phyloP scores from a whole-genome alignment of 345 rosid genomes.

The Dipteronia dyeriana region DNA sequence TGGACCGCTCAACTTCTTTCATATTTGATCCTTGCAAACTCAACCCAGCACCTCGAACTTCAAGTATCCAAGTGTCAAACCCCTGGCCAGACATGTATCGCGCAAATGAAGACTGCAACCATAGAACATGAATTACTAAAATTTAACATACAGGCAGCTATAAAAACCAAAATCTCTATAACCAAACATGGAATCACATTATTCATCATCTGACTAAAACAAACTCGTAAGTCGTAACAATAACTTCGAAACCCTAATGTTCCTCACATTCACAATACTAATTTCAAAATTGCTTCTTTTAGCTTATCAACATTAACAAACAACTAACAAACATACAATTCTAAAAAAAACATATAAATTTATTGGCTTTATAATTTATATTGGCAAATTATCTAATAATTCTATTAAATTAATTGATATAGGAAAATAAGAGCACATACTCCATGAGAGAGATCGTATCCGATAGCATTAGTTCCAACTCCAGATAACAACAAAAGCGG shows the following conservation, averaged over 20 bases:
- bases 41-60: conserved; percentile 95
- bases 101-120: conserved; percentile 82
- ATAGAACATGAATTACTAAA: conserved; percentile 17
- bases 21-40: conserved; percentile 61
- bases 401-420: not conserved
- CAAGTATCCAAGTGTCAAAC: conserved; percentile 96
- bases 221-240: not conserved
- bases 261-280: not conserved
- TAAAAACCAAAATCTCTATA: not conserved
- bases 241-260: not conserved
- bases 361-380: too few species aligned
- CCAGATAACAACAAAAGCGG: conserved; percentile 91
- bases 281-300: not conserved
- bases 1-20: conserved; percentile 57
- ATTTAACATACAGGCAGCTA: not conserved
- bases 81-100: conserved; percentile 84
- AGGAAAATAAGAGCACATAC: conserved; percentile 33
- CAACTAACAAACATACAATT: not conserved
- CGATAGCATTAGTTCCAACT: conserved; percentile 94
- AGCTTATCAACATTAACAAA: not conserved
- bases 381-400: not conserved
- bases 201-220: not conserved
- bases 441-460: conserved; percentile 87
- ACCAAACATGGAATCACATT: not conserved
- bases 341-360: too few species aligned